A percentile compares a stretch with the other conserved stretches of the same genome.
These are phyloP conservation scores for Lathyrus sativus DNA, from an alignment of 306 rosid species.

Conservation along the genomic window DNA sequence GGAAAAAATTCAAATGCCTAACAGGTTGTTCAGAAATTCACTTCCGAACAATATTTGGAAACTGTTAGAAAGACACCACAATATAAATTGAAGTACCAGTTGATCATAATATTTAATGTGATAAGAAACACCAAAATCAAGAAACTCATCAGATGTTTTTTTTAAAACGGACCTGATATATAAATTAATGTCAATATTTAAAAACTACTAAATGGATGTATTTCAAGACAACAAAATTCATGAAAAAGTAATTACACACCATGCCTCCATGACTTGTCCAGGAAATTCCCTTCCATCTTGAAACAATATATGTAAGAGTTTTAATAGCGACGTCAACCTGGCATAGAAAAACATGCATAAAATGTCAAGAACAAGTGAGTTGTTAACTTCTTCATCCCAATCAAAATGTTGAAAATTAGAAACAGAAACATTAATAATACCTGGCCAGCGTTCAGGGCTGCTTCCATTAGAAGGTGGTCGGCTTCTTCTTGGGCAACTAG, in stretches of 20 bases:
- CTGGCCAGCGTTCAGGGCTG: conserved; percentile 72
- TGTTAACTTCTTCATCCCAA: conserved; percentile 3
- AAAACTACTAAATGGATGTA: conserved; percentile 11
- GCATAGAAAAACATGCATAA: conserved; percentile 26
- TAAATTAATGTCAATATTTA: conserved; percentile 13
- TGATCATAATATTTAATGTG: conserved; percentile 1
- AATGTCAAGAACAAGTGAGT: conserved; percentile 4
- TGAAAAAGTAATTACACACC: conserved; percentile 50
- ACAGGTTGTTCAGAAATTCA: conserved; percentile 11
- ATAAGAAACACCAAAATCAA: background rate
- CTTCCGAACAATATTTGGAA: conserved; percentile 23
- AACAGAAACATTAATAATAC: conserved; percentile 40
- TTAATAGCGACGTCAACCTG: conserved; percentile 64
- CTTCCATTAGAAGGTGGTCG: conserved; percentile 89
- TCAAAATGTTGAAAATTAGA: conserved; percentile 13
- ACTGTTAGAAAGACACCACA: conserved; percentile 6
- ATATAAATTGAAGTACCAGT: background rate
- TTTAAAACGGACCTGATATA: background rate
- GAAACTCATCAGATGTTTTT: no score
- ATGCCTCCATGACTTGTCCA: conserved; percentile 91
- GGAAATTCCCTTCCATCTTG: conserved; percentile 67
- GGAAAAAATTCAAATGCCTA: background rate
- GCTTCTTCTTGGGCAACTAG: conserved; percentile 67
- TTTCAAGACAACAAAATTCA: conserved; percentile 17
- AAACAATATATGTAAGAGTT: conserved; percentile 48